Base-by-base conservation (phyloP, 768 basidiomycete species). In the Pleurotus pulmonarius region DNA sequence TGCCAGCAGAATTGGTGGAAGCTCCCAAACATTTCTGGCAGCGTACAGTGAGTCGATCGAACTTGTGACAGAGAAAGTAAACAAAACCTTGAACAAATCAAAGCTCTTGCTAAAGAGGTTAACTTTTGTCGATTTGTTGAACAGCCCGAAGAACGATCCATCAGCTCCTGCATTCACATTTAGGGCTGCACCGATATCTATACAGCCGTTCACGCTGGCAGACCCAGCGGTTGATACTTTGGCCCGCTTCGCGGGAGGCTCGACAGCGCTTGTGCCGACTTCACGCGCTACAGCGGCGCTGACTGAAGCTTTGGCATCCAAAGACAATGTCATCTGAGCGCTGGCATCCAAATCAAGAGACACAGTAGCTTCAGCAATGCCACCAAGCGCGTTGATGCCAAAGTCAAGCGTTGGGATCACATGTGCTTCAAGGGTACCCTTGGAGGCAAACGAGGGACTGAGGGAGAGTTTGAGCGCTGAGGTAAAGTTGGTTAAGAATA, bases 151-250 rank as follows among this genome's bases (percentile, higher is more conserved):
- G 64, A 80, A 76, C 25, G 61, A 57, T 4, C 66, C 75, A 39
- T 69, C 61, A 3, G 76, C 78, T 2, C 75, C 75, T 16, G 71
- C 74, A 56, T 72, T 74, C 37, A 76, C 73, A 45, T 66, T 65
- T 25, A 79, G 54, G 0, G 61, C 71, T 0, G 71, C 67, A 24
- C 60, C 63, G 40, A 75, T 59, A n/a, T 70, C 67, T 40, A 75
- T 59, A 64, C 77, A 76, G 0, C 75, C 76, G 37, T 58, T 60
- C 48, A 66, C 60, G 37, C 45, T 58, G 40, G 49, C 46, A 13
- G 37, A 34, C 15, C 37, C 4, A 12, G 38, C 38, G 7, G 49
- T 52, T 20, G 41, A n/a, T 9, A 43, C 41, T 43, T 43, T n/a
- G 15, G 41, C 41, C 0, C 41, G 41, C 41, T 20, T 43, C 41